phyloP scores from a whole-genome alignment of 2,329 filamentous ascomycete species.

The Penicillium sp. region DNA sequence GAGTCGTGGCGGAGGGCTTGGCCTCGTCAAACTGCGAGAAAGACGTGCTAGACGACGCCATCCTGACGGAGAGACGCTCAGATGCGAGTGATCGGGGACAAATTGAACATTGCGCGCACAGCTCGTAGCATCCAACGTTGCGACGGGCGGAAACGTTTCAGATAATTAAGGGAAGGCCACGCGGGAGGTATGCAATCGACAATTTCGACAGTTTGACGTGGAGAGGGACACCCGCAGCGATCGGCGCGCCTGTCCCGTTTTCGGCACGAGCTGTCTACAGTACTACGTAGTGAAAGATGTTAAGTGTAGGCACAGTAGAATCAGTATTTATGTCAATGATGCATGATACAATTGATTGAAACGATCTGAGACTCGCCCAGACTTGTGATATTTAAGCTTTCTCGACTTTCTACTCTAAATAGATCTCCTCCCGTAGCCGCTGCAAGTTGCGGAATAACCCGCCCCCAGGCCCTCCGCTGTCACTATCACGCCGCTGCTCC shows the following conservation, averaged over 20 bases:
- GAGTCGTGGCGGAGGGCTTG: slow-evolving; percentile 30
- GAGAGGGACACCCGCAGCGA: slow-evolving; percentile 22
- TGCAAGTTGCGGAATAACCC: slow-evolving; percentile 61
- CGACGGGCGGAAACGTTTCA: slow-evolving; percentile 15
- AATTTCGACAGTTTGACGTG: slow-evolving; percentile 7
- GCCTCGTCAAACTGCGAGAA: slow-evolving; percentile 36
- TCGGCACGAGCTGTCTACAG: slow-evolving; percentile 14
- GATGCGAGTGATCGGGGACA: slow-evolving; percentile 2
- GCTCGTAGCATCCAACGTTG: slow-evolving; percentile 1
- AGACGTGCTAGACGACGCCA: slow-evolving; percentile 36
- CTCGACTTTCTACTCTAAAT: slow-evolving; percentile 50
- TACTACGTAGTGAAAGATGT: neutral
- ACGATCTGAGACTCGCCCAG: neutral
- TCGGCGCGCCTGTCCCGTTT: slow-evolving; percentile 22
- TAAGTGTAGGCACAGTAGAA: neutral
- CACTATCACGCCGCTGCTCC: slow-evolving; percentile 34
- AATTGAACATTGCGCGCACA: slow-evolving; percentile 18
- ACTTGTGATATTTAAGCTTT: neutral
- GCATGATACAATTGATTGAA: too few species aligned
- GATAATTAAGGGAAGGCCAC: slow-evolving; percentile 21
- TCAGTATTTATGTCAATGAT: too few species aligned
- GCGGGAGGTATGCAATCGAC: slow-evolving; percentile 31
- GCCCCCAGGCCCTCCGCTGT: slow-evolving; percentile 51
- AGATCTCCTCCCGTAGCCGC: slow-evolving; percentile 60
- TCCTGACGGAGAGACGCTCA: slow-evolving; percentile 23